These are phyloP conservation scores for Phytophthora colocasiae DNA, from an alignment of 352 stramenopile genomes.

Conservation along the genomic window DNA sequence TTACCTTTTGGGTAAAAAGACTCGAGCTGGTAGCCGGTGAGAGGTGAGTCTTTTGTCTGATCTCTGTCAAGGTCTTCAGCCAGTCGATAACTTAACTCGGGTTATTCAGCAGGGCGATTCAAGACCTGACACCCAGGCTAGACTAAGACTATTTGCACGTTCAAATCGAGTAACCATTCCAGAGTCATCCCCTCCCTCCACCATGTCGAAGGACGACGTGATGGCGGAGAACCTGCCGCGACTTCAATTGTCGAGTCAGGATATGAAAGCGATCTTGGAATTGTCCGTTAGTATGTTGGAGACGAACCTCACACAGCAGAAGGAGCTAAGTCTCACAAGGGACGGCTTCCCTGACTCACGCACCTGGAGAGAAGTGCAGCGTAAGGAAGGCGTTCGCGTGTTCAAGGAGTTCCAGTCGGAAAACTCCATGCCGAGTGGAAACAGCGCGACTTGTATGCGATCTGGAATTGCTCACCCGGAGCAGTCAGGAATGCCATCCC, in stretches of 20 bases:
- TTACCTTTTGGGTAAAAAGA: no score
- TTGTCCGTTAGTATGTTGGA: slow-evolving; percentile 44
- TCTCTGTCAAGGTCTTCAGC: slow-evolving; percentile 6
- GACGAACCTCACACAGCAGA: slow-evolving; percentile 59
- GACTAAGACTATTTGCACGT: neutral
- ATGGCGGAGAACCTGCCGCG: slow-evolving; percentile 43
- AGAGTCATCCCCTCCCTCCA: slow-evolving; percentile 11
- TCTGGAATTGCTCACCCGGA: slow-evolving; percentile 18
- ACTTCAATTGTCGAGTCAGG: slow-evolving; percentile 39
- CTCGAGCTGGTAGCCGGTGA: slow-evolving; percentile 4
- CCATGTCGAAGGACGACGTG: slow-evolving; percentile 47
- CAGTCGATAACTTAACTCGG: slow-evolving; percentile 27
- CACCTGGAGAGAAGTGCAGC: slow-evolving; percentile 52
- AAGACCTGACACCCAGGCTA: neutral
- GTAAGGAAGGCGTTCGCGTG: slow-evolving; percentile 47
- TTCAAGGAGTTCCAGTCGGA: slow-evolving; percentile 46
- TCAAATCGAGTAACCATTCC: slow-evolving; percentile 33
- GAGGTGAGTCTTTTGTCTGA: slow-evolving; percentile 6
- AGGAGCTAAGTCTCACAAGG: slow-evolving; percentile 43
- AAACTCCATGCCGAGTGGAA: slow-evolving; percentile 32
- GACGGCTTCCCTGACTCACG: slow-evolving; percentile 50
- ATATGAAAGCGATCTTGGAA: slow-evolving; percentile 48
- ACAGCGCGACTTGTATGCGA: slow-evolving; percentile 34
- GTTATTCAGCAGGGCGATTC: slow-evolving; percentile 9
- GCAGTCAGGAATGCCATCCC: slow-evolving; percentile 31